phyloP scores from a whole-genome alignment of 2,329 filamentous ascomycete genomes.

The Cytospora chrysosperma region DNA sequence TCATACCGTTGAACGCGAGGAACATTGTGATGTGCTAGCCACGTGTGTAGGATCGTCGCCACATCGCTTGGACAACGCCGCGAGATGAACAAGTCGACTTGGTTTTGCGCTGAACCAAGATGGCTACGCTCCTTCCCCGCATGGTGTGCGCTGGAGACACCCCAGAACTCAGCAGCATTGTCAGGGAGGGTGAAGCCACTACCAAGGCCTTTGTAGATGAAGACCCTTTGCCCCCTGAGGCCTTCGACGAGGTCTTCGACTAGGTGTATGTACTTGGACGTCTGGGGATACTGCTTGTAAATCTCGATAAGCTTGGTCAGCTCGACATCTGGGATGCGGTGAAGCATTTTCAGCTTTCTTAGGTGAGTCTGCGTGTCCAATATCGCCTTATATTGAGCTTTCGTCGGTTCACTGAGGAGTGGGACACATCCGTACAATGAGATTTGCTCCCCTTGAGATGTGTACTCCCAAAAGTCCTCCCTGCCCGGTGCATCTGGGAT shows the following conservation, averaged over 20 bases:
- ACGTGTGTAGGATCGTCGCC: slow-evolving; percentile 37
- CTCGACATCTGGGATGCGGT: slow-evolving; percentile 31
- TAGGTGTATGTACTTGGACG: slow-evolving; percentile 26
- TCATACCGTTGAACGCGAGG: slow-evolving; percentile 35
- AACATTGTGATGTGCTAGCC: slow-evolving; percentile 38
- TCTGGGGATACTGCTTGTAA: slow-evolving; percentile 27
- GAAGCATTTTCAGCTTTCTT: slow-evolving; percentile 34
- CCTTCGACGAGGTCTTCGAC: slow-evolving; percentile 32
- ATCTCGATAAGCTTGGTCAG: slow-evolving; percentile 30
- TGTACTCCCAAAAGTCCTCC: slow-evolving; percentile 35
- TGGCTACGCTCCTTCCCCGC: slow-evolving; percentile 3
- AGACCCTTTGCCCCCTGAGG: slow-evolving; percentile 29
- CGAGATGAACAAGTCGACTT: slow-evolving; percentile 38
- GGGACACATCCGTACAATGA: slow-evolving; percentile 34
- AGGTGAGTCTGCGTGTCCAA: slow-evolving; percentile 35
- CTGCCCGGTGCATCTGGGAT: slow-evolving; percentile 28
- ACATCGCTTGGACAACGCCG: slow-evolving; percentile 34
- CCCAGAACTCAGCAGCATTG: slow-evolving; percentile 36
- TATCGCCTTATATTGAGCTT: slow-evolving; percentile 33
- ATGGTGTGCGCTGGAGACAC: slow-evolving; percentile 29
- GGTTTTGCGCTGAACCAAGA: slow-evolving; percentile 21
- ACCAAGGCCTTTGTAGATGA: slow-evolving; percentile 36
- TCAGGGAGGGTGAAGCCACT: slow-evolving; percentile 37
- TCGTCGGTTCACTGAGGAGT: slow-evolving; percentile 31
- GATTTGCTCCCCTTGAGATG: slow-evolving; percentile 30